Evolutionary conservation across 2,329 filamentous ascomycete species (phyloP).

Genomic region (Xylaria sp.): DNA sequence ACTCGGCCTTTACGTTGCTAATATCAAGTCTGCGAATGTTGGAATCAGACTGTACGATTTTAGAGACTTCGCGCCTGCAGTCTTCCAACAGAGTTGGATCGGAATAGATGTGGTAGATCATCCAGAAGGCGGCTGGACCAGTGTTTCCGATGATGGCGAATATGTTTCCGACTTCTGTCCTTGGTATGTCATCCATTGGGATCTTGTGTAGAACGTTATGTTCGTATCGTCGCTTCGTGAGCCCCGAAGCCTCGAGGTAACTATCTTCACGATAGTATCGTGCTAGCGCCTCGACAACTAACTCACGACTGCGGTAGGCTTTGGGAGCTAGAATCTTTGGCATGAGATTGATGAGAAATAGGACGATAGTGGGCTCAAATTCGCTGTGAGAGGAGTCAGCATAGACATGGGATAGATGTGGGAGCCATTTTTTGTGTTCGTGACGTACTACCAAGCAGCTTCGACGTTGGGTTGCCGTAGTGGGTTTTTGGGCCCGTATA

Average conservation of each 20-base stretch:
- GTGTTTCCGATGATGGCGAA: constrained; percentile 21
- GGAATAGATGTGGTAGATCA: constrained; percentile 25
- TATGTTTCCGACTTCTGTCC: constrained; percentile 3
- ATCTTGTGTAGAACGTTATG: constrained; percentile 6
- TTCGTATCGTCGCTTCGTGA: constrained; percentile 10
- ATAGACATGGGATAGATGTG: no score
- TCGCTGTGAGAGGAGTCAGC: constrained; percentile 7
- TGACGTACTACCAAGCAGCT: constrained; percentile 32
- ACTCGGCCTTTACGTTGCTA: constrained; percentile 13
- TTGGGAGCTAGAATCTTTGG: constrained; percentile 19
- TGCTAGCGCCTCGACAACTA: constrained; percentile 12
- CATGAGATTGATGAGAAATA: constrained; percentile 16
- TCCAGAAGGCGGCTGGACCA: constrained; percentile 19
- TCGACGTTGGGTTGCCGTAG: constrained; percentile 28
- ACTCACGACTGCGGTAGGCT: constrained; percentile 7
- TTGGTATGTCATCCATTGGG: constrained; percentile 1
- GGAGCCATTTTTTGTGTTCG: no score
- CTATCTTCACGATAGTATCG: constrained; percentile 12
- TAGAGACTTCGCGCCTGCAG: constrained; percentile 11
- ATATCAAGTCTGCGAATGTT: constrained; percentile 11
- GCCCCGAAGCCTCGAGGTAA: constrained; percentile 9
- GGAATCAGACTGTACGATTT: background rate
- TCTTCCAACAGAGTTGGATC: constrained; percentile 35
- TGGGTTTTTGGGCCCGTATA: constrained; percentile 34
- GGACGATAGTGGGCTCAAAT: constrained; percentile 27